Base-by-base conservation (phyloP, 2,329 filamentous ascomycete species). In the Blastomyces gilchristii region DNA sequence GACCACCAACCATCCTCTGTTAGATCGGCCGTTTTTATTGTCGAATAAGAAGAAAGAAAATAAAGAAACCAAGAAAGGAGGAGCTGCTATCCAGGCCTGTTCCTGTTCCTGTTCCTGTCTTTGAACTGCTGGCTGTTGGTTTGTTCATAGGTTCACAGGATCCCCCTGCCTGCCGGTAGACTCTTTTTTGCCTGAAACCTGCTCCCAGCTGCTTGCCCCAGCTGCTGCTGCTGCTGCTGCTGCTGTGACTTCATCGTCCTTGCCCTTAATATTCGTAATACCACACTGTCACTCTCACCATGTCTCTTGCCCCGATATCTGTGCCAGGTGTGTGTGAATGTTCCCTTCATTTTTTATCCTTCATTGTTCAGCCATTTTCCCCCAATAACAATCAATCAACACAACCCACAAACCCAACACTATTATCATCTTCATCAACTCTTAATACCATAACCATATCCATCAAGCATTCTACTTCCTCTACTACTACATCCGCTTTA, bases 221-320 rank as follows among this genome's bases (percentile, higher is more conserved):
- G 31, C 47, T 14, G n/a, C n/a, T 22, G n/a, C n/a, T 22, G n/a
- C n/a, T 22, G n/a, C n/a, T 22, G n/a, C 22, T 9, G 14, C 39
- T 58, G 57, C 41, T 31, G 37, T 9, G 37, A 5, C 28, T 49
- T 28, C 49, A n/a, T 57, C 5, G n/a, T 41, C 16, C 34, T 16
- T 45, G 41, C 22, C 31, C 41, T 60, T 60, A 49, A 60, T 43
- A 60, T 47, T 18, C 12, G 1, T 52, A 37, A 37, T 39, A 39
- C 7, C 12, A 39, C 2, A 39, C 37, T 11, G 37, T 16, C 6
- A 4, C 7, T 52, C 28, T 16, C 43, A 63, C 39, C 60, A 70
- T 70, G 69, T 67, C 68, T 59, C 67, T 69, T 62, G 69, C 68
- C 60, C 67, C 69, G 18, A 62, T 68, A 54, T 67, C 66, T n/a